Evolutionary conservation across 352 stramenopile species (phyloP), one percentile per base, ranked within the genome.

Genomic region (Globisporangium orthogonon): DNA sequence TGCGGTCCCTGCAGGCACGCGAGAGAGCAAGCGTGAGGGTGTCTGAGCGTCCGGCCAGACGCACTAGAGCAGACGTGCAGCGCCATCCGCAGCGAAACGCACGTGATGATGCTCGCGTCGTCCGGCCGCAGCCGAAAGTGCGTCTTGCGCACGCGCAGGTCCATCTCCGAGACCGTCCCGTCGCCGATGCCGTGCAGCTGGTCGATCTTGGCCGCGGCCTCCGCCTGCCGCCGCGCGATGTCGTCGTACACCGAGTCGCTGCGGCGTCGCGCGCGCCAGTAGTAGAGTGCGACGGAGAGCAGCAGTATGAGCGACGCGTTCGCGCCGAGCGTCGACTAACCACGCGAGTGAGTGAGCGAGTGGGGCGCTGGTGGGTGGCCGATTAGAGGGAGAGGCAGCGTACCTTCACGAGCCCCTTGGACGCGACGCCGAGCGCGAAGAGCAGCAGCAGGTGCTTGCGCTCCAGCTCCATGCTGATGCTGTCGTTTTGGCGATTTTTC

Each of bases 61-160:
- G n/a, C n/a, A n/a, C n/a, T n/a, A 14, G 10, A 44, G 52, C 51
- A 60, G 15, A 35, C 31, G 3, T 10, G 33, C 14, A 55, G 44
- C n/a, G 0, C 3, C 18, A 50, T n/a, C n/a, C 23, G 1, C 37
- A 13, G 37, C 37, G 37, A 41, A 7, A 70, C 78, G 53, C 71
- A 92, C 83, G 78, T 93, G 68, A 93, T 87, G 58, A 93, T 61
- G 49, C 64, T 60, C 29, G 64, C 66, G n/a, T 93, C 81, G 1
- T 66, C 50, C 31, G 83, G 70, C 52, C 63, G 70, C 30, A 93
- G 67, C 33, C 78, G 70, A 62, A 93, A 93, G 28, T 83, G 78
- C 33, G 83, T 93, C 65, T 72, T 75, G 49, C 83, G 80, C 65
- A 81, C 69, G 41, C 64, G 64, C 60, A 84, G 59, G 9, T 65